Conservation (phyloP, 306 rosid species). For the Quercus wislizeni region DNA sequence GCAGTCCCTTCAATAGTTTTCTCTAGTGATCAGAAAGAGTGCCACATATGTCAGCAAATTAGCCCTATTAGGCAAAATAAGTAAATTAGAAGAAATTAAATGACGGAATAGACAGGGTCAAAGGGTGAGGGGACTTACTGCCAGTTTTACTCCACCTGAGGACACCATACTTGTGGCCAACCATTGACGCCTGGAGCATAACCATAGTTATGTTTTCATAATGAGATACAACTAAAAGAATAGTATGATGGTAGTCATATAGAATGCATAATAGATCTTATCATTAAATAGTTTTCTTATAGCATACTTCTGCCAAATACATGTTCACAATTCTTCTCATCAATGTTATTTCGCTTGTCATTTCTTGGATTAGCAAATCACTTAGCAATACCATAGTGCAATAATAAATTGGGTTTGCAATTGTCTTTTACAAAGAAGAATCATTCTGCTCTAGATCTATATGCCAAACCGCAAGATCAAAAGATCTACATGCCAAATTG, state of each 20-base stretch:
- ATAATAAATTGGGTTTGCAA: not conserved
- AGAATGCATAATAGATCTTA: not conserved
- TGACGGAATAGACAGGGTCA: too few species aligned
- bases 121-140: constrained; percentile 48
- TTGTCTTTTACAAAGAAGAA: not conserved
- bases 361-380: not conserved
- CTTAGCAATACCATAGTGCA: not conserved
- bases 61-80: not conserved
- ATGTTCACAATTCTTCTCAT: not conserved
- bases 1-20: constrained; percentile 99
- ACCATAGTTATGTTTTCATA: not conserved
- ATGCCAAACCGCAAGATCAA: not conserved
- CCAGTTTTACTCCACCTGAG: constrained; percentile 96
- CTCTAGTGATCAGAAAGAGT: constrained; percentile 51
- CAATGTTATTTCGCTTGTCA: not conserved
- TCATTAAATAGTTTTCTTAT: not conserved
- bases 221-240: not conserved
- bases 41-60: constrained; percentile 9
- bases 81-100: not conserved
- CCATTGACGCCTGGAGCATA: constrained; percentile 81
- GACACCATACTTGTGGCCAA: constrained; percentile 94
- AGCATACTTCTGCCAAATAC: not conserved
- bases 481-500: constrained; percentile 1
- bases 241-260: not conserved
- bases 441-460: constrained; percentile 5